These are phyloP conservation scores for Fraxinus americana DNA, from an alignment of 257 asterid species.

Conservation along the genomic window DNA sequence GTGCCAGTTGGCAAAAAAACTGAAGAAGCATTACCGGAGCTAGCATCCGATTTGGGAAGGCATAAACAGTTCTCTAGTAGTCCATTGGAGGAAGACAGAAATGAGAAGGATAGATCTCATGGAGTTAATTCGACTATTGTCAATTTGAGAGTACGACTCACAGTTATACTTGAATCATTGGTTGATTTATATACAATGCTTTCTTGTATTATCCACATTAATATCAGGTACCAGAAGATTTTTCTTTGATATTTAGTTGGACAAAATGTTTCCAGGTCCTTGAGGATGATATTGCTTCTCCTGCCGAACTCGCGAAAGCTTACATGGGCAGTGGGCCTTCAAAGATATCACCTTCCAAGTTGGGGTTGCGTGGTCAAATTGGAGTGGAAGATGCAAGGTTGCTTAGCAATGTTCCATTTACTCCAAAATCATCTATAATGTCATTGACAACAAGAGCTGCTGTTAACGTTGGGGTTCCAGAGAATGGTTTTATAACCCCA, in stretches of 20 bases:
- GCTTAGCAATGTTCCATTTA: constrained; percentile 36
- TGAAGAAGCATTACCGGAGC: constrained; percentile 25
- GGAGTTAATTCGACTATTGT: constrained; percentile 34
- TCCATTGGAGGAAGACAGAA: constrained; percentile 38
- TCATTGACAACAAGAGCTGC: constrained; percentile 39
- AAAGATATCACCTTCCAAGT: constrained; percentile 62
- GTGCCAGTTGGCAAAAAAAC: constrained; percentile 32
- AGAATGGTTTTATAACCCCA: constrained; percentile 66
- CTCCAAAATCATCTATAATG: constrained; percentile 46
- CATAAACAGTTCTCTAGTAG: constrained; percentile 37
- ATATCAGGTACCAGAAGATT: constrained; percentile 14
- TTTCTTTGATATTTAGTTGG: constrained; percentile 24
- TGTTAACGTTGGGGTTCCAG: constrained; percentile 43
- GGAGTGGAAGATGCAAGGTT: constrained; percentile 48
- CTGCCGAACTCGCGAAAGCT: constrained; percentile 91
- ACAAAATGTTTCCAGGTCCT: constrained; percentile 47
- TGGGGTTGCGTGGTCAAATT: constrained; percentile 51
- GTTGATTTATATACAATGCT: constrained; percentile 8
- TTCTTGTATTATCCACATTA: constrained; percentile 6
- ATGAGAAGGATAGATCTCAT: constrained; percentile 34
- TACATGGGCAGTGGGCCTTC: constrained; percentile 83
- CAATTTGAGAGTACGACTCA: constrained; percentile 47
- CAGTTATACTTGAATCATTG: neutral
- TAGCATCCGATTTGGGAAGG: constrained; percentile 40
- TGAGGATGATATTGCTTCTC: constrained; percentile 70